These are phyloP conservation scores for Priceomyces haplophilus DNA, from an alignment of 805 yeast genomes.

Conservation along the genomic window DNA sequence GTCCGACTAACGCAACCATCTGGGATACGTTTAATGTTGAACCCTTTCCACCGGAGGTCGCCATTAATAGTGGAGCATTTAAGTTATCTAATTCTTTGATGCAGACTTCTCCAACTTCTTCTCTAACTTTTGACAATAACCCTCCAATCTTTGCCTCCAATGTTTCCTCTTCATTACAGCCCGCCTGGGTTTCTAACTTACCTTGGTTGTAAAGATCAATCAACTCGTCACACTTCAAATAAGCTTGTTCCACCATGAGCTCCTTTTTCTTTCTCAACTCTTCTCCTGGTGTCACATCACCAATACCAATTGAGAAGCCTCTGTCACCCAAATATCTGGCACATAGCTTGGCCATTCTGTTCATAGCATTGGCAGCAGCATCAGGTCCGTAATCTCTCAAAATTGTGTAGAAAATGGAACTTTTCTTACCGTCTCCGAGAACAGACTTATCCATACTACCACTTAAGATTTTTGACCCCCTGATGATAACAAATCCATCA, in stretches of 20 bases:
- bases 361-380: constrained; percentile 95
- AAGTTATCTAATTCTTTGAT: constrained; percentile 83
- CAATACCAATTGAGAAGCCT: constrained; percentile 96
- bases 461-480: constrained; percentile 83
- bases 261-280: constrained; percentile 78
- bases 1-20: constrained; percentile 99
- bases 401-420: constrained; percentile 92
- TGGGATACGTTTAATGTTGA: constrained; percentile 97
- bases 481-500: constrained; percentile 88
- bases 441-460: constrained; percentile 98
- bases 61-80: constrained; percentile 97
- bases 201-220: constrained; percentile 78
- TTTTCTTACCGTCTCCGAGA: constrained; percentile 97
- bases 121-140: constrained; percentile 91
- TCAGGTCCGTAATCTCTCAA: constrained; percentile 95
- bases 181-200: constrained; percentile 95
- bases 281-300: constrained; percentile 91
- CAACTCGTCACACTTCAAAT: constrained; percentile 85
- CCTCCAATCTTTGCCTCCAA: constrained; percentile 98
- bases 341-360: constrained; percentile 98
- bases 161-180: constrained; percentile 98
- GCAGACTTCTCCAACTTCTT: constrained; percentile 98
- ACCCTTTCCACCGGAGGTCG: constrained; percentile 98
- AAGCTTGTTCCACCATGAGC: constrained; percentile 84
- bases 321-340: constrained; percentile 92